Evolutionary conservation across 2,329 filamentous ascomycete species (phyloP).

Genomic region (Ophiobolus disseminans): DNA sequence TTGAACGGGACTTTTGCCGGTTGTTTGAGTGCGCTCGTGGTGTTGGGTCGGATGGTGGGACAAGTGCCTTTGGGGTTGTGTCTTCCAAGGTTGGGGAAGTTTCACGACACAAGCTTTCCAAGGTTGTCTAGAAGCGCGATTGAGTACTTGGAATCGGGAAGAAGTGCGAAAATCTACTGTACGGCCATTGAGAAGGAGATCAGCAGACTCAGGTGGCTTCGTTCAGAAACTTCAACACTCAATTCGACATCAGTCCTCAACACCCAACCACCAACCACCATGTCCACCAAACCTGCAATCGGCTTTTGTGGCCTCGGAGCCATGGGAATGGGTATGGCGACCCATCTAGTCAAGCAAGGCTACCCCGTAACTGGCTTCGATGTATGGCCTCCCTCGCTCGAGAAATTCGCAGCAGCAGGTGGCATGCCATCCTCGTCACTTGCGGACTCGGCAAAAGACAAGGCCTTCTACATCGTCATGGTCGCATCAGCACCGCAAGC

Average conservation of each 20-base stretch:
- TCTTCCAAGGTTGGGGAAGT: background rate
- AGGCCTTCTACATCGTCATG: slow-evolving; percentile 73
- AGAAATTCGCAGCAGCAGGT: slow-evolving; percentile 69
- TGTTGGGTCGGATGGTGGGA: background rate
- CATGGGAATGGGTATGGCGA: slow-evolving; percentile 85
- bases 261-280: slow-evolving; percentile 9
- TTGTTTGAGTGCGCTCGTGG: background rate
- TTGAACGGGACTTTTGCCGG: slow-evolving; percentile 24
- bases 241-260: background rate
- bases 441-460: slow-evolving; percentile 66
- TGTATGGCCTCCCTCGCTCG: slow-evolving; percentile 70
- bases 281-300: slow-evolving; percentile 56
- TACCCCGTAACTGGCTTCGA: slow-evolving; percentile 75
- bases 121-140: background rate
- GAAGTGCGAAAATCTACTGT: background rate
- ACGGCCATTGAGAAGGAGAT: background rate
- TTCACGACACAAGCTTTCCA: too few relatives aligned
- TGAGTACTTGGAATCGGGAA: background rate
- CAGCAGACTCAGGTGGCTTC: background rate
- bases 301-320: slow-evolving; percentile 79
- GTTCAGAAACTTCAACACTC: background rate
- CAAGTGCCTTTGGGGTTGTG: background rate
- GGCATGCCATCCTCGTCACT: slow-evolving; percentile 67
- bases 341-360: slow-evolving; percentile 71
- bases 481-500: slow-evolving; percentile 76